These are phyloP conservation scores for Aspergillus leporis DNA, from an alignment of 495 filamentous ascomycete species.

Conservation along the genomic window DNA sequence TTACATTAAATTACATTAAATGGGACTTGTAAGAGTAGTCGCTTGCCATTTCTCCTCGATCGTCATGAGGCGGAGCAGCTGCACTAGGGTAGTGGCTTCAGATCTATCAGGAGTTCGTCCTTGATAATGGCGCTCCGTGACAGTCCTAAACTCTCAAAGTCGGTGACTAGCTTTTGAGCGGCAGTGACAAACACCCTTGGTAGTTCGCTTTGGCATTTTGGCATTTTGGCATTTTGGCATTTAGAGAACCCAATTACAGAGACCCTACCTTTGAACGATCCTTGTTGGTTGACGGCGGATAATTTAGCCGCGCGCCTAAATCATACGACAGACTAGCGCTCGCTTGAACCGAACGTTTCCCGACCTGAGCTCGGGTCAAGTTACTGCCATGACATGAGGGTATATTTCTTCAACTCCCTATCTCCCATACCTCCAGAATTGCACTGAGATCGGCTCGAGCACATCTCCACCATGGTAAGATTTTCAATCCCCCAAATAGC, in stretches of 20 bases:
- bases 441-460: conserved; percentile 14
- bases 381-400: conserved; percentile 12
- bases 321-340: conserved; percentile 11
- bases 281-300: conserved; percentile 11
- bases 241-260: background rate
- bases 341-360: conserved; percentile 23
- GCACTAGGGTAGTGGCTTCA: too few relatives aligned
- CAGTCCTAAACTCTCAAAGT: too few relatives aligned
- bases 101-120: too few relatives aligned
- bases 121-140: too few relatives aligned
- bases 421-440: conserved; percentile 16
- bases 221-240: too few relatives aligned
- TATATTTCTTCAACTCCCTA: conserved; percentile 17
- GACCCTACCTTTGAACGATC: background rate
- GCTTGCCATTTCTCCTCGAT: too few relatives aligned
- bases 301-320: conserved; percentile 24
- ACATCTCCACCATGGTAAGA: conserved; percentile 39
- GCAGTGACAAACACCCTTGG: too few relatives aligned
- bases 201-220: too few relatives aligned
- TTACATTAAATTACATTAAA: too few relatives aligned
- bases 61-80: too few relatives aligned
- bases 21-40: too few relatives aligned
- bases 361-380: conserved; percentile 22
- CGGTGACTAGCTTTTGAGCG: too few relatives aligned
- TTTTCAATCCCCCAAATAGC: background rate